Percentiles rank a stretch among this genome's conserved stretches.
phyloP scores from a whole-genome alignment of 2,329 filamentous ascomycete species.

The Aspergillus clavatus region DNA sequence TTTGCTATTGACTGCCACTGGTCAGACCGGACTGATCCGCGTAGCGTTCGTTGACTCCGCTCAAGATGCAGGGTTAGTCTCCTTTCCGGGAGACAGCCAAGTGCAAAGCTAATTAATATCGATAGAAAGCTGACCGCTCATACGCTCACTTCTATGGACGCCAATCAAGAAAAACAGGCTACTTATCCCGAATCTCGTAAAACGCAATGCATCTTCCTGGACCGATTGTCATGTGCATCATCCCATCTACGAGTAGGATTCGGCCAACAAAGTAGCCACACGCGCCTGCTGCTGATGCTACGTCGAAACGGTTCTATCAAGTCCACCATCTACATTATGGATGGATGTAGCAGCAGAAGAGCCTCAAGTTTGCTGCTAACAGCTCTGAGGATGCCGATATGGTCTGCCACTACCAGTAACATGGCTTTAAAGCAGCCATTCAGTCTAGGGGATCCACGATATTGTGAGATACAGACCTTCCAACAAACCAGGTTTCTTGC shows the following conservation, averaged over 20 bases:
- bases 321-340: background rate
- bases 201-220: background rate
- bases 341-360: background rate
- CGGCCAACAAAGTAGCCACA: constrained; percentile 3
- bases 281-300: background rate
- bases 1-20: background rate
- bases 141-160: background rate
- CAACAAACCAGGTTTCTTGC: background rate
- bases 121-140: background rate
- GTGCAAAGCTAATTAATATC: background rate
- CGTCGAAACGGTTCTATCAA: background rate
- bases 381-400: background rate
- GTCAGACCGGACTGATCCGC: background rate
- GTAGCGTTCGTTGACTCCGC: background rate
- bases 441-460: background rate
- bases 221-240: constrained; percentile 1
- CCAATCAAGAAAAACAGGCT: background rate
- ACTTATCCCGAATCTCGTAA: background rate
- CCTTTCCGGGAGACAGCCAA: background rate
- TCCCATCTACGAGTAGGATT: constrained; percentile 1
- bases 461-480: background rate
- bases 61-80: background rate
- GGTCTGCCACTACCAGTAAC: background rate
- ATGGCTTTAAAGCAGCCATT: background rate
- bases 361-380: background rate